Evolutionary conservation across 805 yeast species (phyloP).

Genomic region (Helenozyma rhizophorensis): DNA sequence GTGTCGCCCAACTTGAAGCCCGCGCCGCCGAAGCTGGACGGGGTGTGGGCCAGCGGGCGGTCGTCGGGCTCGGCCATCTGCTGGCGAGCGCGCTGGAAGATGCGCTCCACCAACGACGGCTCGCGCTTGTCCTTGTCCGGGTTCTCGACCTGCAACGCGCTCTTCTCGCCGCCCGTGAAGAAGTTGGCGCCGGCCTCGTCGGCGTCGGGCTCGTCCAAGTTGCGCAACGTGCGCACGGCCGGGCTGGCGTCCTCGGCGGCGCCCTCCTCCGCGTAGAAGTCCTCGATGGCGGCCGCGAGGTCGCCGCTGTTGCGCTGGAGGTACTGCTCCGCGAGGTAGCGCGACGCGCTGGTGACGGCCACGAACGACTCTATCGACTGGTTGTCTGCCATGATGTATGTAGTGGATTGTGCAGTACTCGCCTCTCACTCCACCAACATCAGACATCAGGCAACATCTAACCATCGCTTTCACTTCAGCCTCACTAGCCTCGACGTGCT

Average conservation of each 20-base stretch:
- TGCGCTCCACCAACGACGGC: slow-evolving; percentile 58
- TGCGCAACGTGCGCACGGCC: slow-evolving; percentile 36
- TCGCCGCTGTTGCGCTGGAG: slow-evolving; percentile 33
- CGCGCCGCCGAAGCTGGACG: slow-evolving; percentile 40
- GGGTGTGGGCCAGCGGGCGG: slow-evolving; percentile 28
- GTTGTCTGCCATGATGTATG: slow-evolving; percentile 16
- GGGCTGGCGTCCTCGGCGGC: slow-evolving; percentile 6
- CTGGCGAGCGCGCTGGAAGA: slow-evolving; percentile 57
- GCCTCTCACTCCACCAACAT: too few relatives aligned
- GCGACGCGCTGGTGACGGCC: slow-evolving; percentile 31
- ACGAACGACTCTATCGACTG: slow-evolving; percentile 30
- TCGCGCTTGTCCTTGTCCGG: slow-evolving; percentile 47
- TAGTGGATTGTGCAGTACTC: too few relatives aligned
- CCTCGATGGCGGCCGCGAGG: slow-evolving; percentile 38
- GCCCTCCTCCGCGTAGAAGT: slow-evolving; percentile 28
- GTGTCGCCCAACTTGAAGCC: slow-evolving; percentile 53
- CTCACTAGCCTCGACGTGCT: too few relatives aligned
- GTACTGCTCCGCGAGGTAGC: slow-evolving; percentile 36
- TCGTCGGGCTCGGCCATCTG: slow-evolving; percentile 37
- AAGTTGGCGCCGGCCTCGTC: slow-evolving; percentile 51
- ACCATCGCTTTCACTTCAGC: too few relatives aligned
- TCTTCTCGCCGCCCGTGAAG: slow-evolving; percentile 70
- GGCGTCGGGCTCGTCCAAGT: slow-evolving; percentile 44
- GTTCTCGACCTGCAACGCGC: slow-evolving; percentile 75
- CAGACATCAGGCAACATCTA: too few relatives aligned